Evolutionary conservation across 371 early-diverging fungal genomes (phyloP), one percentile per base, ranked within the genome.

Genomic region (Massospora cicadina): DNA sequence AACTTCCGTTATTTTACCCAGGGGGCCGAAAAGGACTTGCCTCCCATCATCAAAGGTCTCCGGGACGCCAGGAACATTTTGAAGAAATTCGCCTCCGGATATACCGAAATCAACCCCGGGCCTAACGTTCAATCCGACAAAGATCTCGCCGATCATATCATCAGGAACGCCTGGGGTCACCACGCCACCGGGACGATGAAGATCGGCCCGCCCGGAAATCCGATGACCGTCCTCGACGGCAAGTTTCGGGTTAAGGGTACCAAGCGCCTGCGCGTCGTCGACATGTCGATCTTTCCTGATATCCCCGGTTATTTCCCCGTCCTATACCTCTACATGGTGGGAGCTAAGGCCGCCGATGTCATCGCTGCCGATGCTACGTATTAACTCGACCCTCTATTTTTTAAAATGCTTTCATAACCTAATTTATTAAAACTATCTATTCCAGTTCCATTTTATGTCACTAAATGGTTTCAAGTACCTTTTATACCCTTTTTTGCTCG

Each of bases 251-350:
- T 77, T 17, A 67, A 72, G 13, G 75, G 74, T 10, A 64, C 70
- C 13, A 63, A 69, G 1, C 66, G 70, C 31, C 68, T 77, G 32
- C 68, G 77, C 21, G 70, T 77, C 1, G 69, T 74, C 1, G 77
- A 77, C 63, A 71, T 75, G 10, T 73, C 73, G 0, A 66, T 77
- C 55, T 73, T 74, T 24, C 77, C 77, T 2, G 31, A 58, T 55
- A 59, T 65, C 63, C 68, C 65, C 13, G 63, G 55, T 23, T 63
- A 63, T 24, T 63, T 63, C 54, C 63, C 63, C 2, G 63, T 63
- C 1, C 24, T 63, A 1, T 53, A 33, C 13, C 23, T 63, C 2
- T 63, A 63, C 32, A 53, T 63, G 32, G 29, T 53, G 1, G 63
- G 63, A 3, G 54, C 24, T 12, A 63, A 53, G 29, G 63, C 63